phyloP scores from a whole-genome alignment of 179 eudicot species.

The Corrigiola litoralis region DNA sequence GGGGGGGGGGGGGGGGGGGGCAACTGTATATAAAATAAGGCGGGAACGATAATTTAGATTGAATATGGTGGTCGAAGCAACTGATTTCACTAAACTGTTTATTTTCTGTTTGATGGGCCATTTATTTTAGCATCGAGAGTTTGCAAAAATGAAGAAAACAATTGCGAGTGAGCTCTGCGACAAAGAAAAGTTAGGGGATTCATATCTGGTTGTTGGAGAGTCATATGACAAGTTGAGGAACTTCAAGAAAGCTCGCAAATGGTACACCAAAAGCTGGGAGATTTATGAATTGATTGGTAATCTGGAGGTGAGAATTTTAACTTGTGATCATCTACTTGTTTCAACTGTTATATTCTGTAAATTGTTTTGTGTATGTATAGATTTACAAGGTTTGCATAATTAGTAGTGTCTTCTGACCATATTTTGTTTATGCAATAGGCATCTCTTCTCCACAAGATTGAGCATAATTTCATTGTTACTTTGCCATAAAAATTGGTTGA shows the following conservation, averaged over 20 bases:
- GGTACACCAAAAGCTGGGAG: slow-evolving; percentile 76
- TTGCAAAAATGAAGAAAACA: slow-evolving; percentile 69
- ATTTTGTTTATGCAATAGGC: no score
- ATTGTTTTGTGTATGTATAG: background rate
- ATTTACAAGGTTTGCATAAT: no score
- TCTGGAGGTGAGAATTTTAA: slow-evolving; percentile 58
- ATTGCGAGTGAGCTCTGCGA: slow-evolving; percentile 71
- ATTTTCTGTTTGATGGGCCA: background rate
- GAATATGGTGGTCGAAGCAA: no score
- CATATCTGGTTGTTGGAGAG: slow-evolving; percentile 74
- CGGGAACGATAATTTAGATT: no score
- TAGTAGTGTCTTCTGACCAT: no score
- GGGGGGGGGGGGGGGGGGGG: no score
- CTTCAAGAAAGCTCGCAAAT: slow-evolving; percentile 68
- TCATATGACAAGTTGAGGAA: slow-evolving; percentile 79
- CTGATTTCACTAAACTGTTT: background rate
- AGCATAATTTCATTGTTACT: background rate
- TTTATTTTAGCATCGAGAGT: slow-evolving; percentile 46
- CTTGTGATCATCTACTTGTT: background rate
- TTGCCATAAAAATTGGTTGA: background rate
- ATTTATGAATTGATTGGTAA: slow-evolving; percentile 56
- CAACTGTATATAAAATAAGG: no score
- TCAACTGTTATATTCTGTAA: background rate
- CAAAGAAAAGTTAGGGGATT: slow-evolving; percentile 83
- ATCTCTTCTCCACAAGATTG: no score